These are phyloP conservation scores for Clitocybe nebularis DNA, from an alignment of 1,284 basidiomycete species.

Conservation along the genomic window DNA sequence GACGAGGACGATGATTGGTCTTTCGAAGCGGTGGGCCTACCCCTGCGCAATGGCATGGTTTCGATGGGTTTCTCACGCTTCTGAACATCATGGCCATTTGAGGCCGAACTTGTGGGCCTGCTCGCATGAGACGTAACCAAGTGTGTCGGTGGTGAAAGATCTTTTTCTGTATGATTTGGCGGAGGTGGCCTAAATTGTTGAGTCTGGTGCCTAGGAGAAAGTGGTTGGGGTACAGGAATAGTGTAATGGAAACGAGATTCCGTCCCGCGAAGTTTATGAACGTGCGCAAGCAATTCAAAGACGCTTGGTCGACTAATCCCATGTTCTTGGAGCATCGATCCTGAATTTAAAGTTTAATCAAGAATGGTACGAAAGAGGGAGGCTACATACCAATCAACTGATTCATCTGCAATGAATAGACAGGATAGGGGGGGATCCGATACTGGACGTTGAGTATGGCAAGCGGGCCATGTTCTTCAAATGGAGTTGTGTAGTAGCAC, in stretches of 20 bases:
- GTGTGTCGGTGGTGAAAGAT: conserved; percentile 22
- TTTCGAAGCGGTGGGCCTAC: conserved; percentile 47
- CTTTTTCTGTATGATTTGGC: conserved; percentile 31
- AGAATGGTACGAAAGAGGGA: background rate
- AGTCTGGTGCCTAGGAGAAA: conserved; percentile 36
- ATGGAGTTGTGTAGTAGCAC: conserved; percentile 99
- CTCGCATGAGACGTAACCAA: conserved; percentile 16
- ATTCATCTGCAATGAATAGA: conserved; percentile 87
- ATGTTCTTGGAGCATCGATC: conserved; percentile 85
- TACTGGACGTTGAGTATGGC: conserved; percentile 98
- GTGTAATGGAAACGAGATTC: conserved; percentile 74
- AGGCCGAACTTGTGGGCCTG: conserved; percentile 18
- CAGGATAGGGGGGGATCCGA: conserved; percentile 88
- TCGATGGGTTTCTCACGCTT: conserved; percentile 72
- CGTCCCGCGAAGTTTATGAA: conserved; percentile 82
- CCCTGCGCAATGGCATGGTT: conserved; percentile 75
- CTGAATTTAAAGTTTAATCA: conserved; percentile 34
- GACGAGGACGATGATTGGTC: conserved; percentile 27
- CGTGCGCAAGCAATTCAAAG: conserved; percentile 74
- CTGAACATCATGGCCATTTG: conserved; percentile 50
- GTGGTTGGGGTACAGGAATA: conserved; percentile 45
- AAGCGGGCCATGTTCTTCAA: conserved; percentile 93
- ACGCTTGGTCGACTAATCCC: conserved; percentile 78
- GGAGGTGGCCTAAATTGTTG: conserved; percentile 25
- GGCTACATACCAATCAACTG: conserved; percentile 73